These are phyloP conservation scores for Fraxinus paxiana DNA, from an alignment of 305 asterid genomes.

Conservation along the genomic window DNA sequence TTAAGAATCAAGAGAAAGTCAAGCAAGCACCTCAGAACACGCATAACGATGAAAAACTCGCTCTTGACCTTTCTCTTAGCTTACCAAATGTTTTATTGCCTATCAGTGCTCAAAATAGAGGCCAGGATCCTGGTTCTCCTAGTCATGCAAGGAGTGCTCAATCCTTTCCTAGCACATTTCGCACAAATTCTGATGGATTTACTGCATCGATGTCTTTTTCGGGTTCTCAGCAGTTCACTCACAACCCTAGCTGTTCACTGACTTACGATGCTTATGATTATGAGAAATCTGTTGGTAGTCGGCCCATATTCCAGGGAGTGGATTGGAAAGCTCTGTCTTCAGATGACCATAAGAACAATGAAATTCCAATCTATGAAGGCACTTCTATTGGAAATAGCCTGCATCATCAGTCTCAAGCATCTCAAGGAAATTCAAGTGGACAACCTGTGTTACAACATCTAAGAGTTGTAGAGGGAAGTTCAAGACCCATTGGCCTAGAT, in stretches of 20 bases:
- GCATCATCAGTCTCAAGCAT: conserved; percentile 47
- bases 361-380: conserved; percentile 42
- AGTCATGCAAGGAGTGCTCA: conserved; percentile 77
- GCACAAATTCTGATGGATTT: conserved; percentile 76
- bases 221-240: conserved; percentile 90
- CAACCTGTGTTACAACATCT: conserved; percentile 41
- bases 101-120: conserved; percentile 52
- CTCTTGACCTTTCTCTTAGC: conserved; percentile 96
- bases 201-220: conserved; percentile 89
- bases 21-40: conserved; percentile 38
- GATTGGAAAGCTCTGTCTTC: conserved; percentile 87
- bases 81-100: conserved; percentile 87
- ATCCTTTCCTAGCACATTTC: conserved; percentile 76
- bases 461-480: conserved; percentile 47
- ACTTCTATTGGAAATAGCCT: conserved; percentile 44
- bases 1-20: conserved; percentile 58
- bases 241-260: conserved; percentile 91
- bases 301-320: conserved; percentile 87
- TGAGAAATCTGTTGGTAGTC: conserved; percentile 87
- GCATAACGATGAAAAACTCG: conserved; percentile 68
- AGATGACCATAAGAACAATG: conserved; percentile 58
- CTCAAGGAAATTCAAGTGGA: conserved; percentile 55
- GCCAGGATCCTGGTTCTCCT: conserved; percentile 76
- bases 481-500: conserved; percentile 52
- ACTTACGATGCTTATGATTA: conserved; percentile 65